These are phyloP conservation scores for Auricularia cornea DNA, from an alignment of 768 basidiomycete genomes.

Conservation along the genomic window DNA sequence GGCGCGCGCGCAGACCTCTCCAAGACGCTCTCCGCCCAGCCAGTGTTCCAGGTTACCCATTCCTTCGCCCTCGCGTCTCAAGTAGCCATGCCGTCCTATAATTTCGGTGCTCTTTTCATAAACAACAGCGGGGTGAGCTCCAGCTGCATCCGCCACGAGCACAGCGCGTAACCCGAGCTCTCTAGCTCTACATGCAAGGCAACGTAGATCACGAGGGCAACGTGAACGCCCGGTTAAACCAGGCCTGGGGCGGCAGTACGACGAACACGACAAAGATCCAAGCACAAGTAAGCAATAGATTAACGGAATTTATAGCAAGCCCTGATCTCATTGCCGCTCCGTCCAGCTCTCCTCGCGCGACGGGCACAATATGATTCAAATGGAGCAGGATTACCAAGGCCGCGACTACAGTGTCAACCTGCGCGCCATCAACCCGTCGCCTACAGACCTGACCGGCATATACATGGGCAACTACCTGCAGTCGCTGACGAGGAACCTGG, in stretches of 20 bases:
- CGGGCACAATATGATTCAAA: conserved; percentile 84
- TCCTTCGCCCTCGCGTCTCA: conserved; percentile 88
- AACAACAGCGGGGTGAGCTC: conserved; percentile 54
- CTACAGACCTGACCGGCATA: conserved; percentile 80
- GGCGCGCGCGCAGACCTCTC: conserved; percentile 94
- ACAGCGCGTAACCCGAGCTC: neutral
- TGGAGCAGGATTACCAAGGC: conserved; percentile 92
- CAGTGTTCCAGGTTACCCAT: conserved; percentile 98
- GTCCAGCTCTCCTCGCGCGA: conserved; percentile 61
- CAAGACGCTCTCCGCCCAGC: conserved; percentile 85
- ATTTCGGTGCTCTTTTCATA: conserved; percentile 89
- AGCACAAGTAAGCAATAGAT: conserved; percentile 54
- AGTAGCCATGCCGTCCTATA: conserved; percentile 78
- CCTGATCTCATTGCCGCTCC: conserved; percentile 1
- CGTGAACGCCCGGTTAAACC: conserved; percentile 80
- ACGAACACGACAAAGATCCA: conserved; percentile 77
- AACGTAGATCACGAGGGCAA: conserved; percentile 90
- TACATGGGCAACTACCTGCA: conserved; percentile 90
- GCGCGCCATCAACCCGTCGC: conserved; percentile 88
- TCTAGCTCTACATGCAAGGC: conserved; percentile 85
- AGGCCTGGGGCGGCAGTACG: conserved; percentile 60
- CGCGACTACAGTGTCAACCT: conserved; percentile 77
- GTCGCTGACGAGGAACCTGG: conserved; percentile 83
- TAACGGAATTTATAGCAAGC: neutral
- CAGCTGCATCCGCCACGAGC: neutral